These are phyloP conservation scores for Amoebophrya sp. DNA, from an alignment of 169 alveolate genomes.

Conservation along the genomic window DNA sequence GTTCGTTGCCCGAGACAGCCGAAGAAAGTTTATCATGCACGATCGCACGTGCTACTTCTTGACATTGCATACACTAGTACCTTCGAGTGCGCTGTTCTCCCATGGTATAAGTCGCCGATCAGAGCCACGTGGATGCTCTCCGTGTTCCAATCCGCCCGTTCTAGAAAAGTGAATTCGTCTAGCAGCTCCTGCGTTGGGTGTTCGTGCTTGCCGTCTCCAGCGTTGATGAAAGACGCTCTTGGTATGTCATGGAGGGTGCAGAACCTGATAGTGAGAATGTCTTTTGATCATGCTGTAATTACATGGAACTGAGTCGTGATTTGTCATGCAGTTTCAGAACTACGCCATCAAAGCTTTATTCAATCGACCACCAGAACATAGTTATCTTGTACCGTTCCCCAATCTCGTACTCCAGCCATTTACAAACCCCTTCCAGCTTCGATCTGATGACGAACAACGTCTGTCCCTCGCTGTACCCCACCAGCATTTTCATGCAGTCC, in stretches of 20 bases:
- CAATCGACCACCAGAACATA: background rate
- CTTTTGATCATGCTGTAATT: too few species aligned
- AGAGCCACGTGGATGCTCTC: slow-evolving; percentile 56
- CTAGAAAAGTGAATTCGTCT: slow-evolving; percentile 65
- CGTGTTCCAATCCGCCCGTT: slow-evolving; percentile 44
- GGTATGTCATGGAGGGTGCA: background rate
- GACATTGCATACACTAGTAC: background rate
- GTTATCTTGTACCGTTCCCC: slow-evolving; percentile 4
- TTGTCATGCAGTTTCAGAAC: too few species aligned
- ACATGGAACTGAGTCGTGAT: too few species aligned
- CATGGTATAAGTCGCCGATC: slow-evolving; percentile 69
- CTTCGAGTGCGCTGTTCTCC: slow-evolving; percentile 69
- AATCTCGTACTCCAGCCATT: slow-evolving; percentile 50
- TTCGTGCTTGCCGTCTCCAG: slow-evolving; percentile 75
- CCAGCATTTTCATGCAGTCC: slow-evolving; percentile 58
- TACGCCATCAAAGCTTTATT: too few species aligned
- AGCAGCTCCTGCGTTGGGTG: slow-evolving; percentile 76
- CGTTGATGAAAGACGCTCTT: slow-evolving; percentile 64
- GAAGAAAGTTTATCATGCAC: background rate
- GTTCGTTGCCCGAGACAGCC: too few species aligned
- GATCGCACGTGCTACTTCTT: background rate
- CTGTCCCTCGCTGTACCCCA: slow-evolving; percentile 50
- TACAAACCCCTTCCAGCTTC: slow-evolving; percentile 48
- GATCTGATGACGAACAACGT: slow-evolving; percentile 13
- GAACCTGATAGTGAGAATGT: too few species aligned